Evolutionary conservation across 176 grass and related monocot genomes (phyloP), one percentile per base, ranked within the genome.

Genomic region (Lolium rigidum): DNA sequence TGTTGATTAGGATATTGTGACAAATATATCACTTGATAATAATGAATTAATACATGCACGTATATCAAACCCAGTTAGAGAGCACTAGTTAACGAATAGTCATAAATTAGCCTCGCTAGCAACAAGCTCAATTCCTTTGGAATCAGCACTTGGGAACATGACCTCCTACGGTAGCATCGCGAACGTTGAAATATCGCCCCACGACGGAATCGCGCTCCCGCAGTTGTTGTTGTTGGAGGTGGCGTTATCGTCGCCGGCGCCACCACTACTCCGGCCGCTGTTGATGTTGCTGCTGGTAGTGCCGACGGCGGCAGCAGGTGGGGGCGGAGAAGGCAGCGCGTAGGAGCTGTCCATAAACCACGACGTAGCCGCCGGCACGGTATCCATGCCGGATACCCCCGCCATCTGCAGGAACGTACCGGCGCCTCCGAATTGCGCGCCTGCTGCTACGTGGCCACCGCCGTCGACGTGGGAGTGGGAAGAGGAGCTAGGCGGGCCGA

Each of bases 91-190:
- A 83, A 86, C 48, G 51, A 82, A 31, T 31, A 31, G 28, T 31
- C 28, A 31, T 31, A 47, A 82, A 86, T 76, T 76, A 78, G 24
- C 70, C 4, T 72, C 39, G 55, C 64, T 38, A 28, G 52, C 28
- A 78, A 39, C 39, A 84, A 83, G 80, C 75, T 82, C 76, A 85
- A 88, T 88, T 91, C 90, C 86, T 91, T 91, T 55, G 90, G 90
- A 88, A 88, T 85, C 61, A 88, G 90, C 71, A 14, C 24, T 80
- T 28, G 80, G 37, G 57, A 80, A 62, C 50, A 52, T 11, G 69
- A 76, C 20, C 35, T 12, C 63, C 58, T 61, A 90, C 0, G 88
- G 90, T 54, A 88, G 90, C 90, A 85, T 91, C 35, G 86, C 77
- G 63, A 88, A 91, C 46, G 86, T 57, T 37, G 85, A 84, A 64